Evolutionary conservation across 257 asterid species (phyloP), one percentile per base, ranked within the genome.

Genomic region (Mitragyna speciosa): DNA sequence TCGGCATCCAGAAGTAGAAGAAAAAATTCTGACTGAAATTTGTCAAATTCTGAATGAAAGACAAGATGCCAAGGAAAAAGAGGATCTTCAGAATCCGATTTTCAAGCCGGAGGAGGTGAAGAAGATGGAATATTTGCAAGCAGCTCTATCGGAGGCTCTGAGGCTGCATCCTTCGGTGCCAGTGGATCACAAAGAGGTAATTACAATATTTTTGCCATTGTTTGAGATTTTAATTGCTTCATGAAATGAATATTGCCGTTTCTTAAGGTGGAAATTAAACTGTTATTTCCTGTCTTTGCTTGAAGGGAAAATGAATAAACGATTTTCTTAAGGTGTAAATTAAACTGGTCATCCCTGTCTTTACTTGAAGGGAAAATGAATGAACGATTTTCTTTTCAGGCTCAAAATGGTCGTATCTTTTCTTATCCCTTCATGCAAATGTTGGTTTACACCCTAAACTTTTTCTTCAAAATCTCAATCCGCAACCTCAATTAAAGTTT

Each of bases 41-140:
- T 77, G 86, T 75, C 84, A 85, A 83, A 85, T 95, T n/a, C 71
- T 92, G 73, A 79, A 85, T 64, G 89, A 88, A 43, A 87, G 99
- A 81, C 83, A 82, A 11, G 88, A 81, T 71, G 41, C 3, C 1
- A 45, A 48, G 41, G 74, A 31, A 1, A 75, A 54, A 48, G 76
- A 45, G 22, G 26, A 59, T 39, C 74, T 48, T 0, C 81, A 41
- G 5, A 84, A 78, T 11, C 43, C 86, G n/a, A 87, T 93, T 66
- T 90, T 95, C 78, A 83, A 79, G 84, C 86, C 97, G 78, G 97
- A 93, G 82, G 99, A 95, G 81, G 90, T 95, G 80, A 93, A 95
- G 93, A 91, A 86, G 87, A 95, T 95, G 99, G 97, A 95, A n/a
- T 93, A 95, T 81, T 86, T 95, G 61, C 99, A 93, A 71, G 99